Percentiles rank a stretch among this genome's conserved stretches.
phyloP scores from a whole-genome alignment of 148 eudicot genomes.

The Silene uniflora region DNA sequence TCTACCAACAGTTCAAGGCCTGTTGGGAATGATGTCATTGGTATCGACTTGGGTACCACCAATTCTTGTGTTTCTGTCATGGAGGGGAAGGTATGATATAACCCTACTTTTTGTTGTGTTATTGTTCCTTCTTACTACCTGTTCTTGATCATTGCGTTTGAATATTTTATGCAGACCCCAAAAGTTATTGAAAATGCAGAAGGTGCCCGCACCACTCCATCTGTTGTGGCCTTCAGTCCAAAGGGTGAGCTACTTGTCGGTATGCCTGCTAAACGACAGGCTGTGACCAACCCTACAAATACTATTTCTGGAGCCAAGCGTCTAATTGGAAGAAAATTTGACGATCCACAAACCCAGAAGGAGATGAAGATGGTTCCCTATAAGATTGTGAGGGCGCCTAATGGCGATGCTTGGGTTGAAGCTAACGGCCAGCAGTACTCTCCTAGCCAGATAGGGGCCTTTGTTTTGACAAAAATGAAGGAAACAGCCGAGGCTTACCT shows the following conservation, averaged over 20 bases:
- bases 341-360: constrained; percentile 84
- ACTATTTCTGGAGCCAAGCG: constrained; percentile 86
- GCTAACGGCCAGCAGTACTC: constrained; percentile 88
- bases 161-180: constrained; percentile 42
- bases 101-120: neutral
- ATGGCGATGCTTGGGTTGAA: constrained; percentile 99
- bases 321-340: constrained; percentile 78
- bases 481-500: constrained; percentile 96
- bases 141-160: neutral
- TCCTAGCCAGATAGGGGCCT: constrained; percentile 93
- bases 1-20: constrained; percentile 53
- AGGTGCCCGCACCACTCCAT: constrained; percentile 98
- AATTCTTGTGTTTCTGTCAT: constrained; percentile 91
- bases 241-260: constrained; percentile 91
- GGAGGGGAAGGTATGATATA: constrained; percentile 81
- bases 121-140: neutral
- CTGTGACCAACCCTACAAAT: constrained; percentile 84
- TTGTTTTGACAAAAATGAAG: constrained; percentile 88
- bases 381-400: constrained; percentile 79
- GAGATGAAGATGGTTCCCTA: constrained; percentile 96
- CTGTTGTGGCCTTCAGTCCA: constrained; percentile 74
- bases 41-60: constrained; percentile 94
- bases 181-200: constrained; percentile 94
- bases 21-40: constrained; percentile 80
- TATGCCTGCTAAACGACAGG: constrained; percentile 93